Base-by-base conservation (phyloP, 106 monocot genomes). In the Acorus calamus region DNA sequence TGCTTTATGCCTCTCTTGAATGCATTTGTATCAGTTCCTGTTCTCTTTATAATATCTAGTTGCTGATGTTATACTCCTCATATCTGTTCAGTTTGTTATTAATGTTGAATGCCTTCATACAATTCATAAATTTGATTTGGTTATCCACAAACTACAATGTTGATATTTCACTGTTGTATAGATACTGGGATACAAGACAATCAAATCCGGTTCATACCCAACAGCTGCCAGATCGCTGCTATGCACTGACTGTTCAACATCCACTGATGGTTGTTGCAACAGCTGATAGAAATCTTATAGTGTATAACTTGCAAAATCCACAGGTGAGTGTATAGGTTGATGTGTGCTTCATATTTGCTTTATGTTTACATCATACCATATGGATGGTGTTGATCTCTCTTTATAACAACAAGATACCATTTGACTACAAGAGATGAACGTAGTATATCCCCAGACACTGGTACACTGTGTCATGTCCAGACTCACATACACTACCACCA, bases 241-340 rank as follows among this genome's bases (percentile, higher is more conserved):
- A 85, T 79, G 82, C 90, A 62, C 57, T 96, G 41, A 76, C 94
- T 49, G 84, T 96, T 49, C 64, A 57, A 13, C 64, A 91, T 66
- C 94, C 94, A 28, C 72, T 96, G 49, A 91, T 96, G 94, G 91
- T 96, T 65, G 90, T 91, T 72, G 94, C 84, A 9, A 96, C 91
- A 42, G 87, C 94, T 5, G 94, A 96, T 56, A 72, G 94, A 41
- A 80, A 96, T 55, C 57, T 96, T 45, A 74, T 91, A 46, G 80
- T 96, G 57, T 96, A 72, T 76, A 87, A 96, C 65, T 72, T 96
- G 76, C 91, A 83, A 71, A 90, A 78, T 46, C 94, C 94, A 67
- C 90, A 96, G 87, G 94, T 96, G 8, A 46, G 57, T 9, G 68
- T 14, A 48, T 41, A 8, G 46, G 12, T 11, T 11, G 28, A 28